Percentiles rank a stretch among this genome's conserved stretches.
Conservation (phyloP, 2,329 filamentous ascomycete genomes). For the Pleurostoma richardsiae region DNA sequence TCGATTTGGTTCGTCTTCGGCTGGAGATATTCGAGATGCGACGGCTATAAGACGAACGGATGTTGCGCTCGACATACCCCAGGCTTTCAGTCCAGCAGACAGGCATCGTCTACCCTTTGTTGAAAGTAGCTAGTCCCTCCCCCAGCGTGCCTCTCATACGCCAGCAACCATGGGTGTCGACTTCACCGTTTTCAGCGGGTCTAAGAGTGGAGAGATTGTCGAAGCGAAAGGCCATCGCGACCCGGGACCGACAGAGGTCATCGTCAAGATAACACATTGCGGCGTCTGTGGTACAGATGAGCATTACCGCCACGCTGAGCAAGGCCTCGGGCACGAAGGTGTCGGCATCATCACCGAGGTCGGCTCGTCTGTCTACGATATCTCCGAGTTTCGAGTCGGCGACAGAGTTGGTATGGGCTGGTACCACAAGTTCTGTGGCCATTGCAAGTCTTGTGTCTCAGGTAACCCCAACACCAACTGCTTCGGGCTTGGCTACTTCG, state of each 20-base stretch:
- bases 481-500: too few species aligned
- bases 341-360: slow-evolving; percentile 42
- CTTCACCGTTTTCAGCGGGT: slow-evolving; percentile 9
- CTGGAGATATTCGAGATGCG: too few species aligned
- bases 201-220: slow-evolving; percentile 3
- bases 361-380: slow-evolving; percentile 33
- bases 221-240: neutral
- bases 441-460: slow-evolving; percentile 21
- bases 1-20: neutral
- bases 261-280: slow-evolving; percentile 12
- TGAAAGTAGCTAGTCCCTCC: too few species aligned
- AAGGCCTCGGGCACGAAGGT: slow-evolving; percentile 47
- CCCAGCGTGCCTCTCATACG: too few species aligned
- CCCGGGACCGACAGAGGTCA: slow-evolving; percentile 4
- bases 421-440: slow-evolving; percentile 30
- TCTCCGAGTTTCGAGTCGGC: slow-evolving; percentile 36
- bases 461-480: neutral
- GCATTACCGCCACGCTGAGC: slow-evolving; percentile 9
- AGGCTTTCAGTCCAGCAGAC: too few species aligned
- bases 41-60: too few species aligned
- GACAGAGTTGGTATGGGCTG: slow-evolving; percentile 44
- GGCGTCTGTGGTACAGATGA: slow-evolving; percentile 12
- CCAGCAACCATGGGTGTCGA: neutral
- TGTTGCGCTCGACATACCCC: too few species aligned
- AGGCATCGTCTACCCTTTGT: too few species aligned